Evolutionary conservation across 208 protist species (phyloP).

Genomic region (Acanthamoeba lenticulata): DNA sequence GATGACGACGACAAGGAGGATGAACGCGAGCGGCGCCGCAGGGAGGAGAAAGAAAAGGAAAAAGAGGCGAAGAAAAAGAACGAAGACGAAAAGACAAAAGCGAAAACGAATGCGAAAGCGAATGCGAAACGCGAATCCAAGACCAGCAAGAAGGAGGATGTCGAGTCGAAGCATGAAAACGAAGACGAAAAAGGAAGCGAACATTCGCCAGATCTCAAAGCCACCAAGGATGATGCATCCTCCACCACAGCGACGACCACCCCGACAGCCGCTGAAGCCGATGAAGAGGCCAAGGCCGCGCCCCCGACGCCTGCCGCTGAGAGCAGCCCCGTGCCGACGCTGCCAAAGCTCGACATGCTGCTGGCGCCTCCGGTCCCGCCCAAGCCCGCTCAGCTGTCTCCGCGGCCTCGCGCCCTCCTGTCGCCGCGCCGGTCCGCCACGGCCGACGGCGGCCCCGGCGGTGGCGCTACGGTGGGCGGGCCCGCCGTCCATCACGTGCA

Average conservation of each 20-base stretch:
- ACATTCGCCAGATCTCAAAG: not conserved
- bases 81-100: not conserved
- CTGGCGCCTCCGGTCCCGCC: not conserved
- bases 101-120: not conserved
- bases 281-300: not conserved
- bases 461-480: too few species aligned
- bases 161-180: too few species aligned
- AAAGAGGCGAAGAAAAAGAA: too few species aligned
- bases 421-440: not conserved
- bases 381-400: not conserved
- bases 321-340: too few species aligned
- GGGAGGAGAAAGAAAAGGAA: too few species aligned
- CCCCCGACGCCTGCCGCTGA: too few species aligned
- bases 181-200: not conserved
- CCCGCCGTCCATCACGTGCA: not conserved
- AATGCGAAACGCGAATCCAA: not conserved
- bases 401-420: not conserved
- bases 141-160: not conserved
- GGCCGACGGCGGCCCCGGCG: too few species aligned
- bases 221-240: not conserved
- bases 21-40: too few species aligned
- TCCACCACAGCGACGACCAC: not conserved
- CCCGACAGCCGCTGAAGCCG: not conserved
- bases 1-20: too few species aligned
- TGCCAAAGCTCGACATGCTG: too few species aligned